Base-by-base conservation (phyloP, 495 filamentous ascomycete genomes). In the Parachaetomium inaequale region DNA sequence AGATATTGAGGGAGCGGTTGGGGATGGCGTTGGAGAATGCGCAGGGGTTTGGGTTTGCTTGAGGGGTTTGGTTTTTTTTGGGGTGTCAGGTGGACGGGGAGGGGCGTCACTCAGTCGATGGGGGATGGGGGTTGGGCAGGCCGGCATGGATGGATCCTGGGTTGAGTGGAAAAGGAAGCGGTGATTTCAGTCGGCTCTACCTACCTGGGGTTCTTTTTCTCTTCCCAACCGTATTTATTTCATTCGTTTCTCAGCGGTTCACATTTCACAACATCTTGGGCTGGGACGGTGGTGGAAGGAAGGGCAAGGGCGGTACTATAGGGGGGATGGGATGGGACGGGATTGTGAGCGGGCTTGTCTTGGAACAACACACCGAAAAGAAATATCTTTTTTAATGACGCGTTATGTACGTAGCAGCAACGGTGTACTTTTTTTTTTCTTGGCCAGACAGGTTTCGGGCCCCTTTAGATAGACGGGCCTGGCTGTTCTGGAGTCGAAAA, bases 11-110 rank as follows among this genome's bases (percentile, higher is more conserved):
- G 68, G 77, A 87, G 74, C 91, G 91, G 72, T 75, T 98, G 63
- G 78, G 78, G 34, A 84, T 90, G 78, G 94, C 94, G 49, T 72
- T 98, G 66, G 88, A 93, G 75, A 94, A 96, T 74, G 84, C 87
- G n/a, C 85, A 87, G 69, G 94, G 94, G n/a, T 98, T 98, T 74
- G 94, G 94, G 47, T 86, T 88, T 69, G 78, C 79, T 40, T 81
- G 62, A 69, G 40, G 7, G 25, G 21, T 21, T 12, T 12, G 23
- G 6, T 32, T 8, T 57, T 38, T 8, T 21, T 28, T 17, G 31
- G 14, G 17, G 7, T 31, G 21, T 26, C 23, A 1, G 15, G 23
- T 4, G 45, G n/a, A 17, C 4, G 45, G 45, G 12, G 2, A 14
- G 10, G 45, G 45, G 12, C 0, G n/a, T n/a, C n/a, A n/a, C n/a